Evolutionary conservation across 1,139 yeast genomes (phyloP), one percentile per base, ranked within the genome.

Genomic region (Protomyces arabidopsidicola): DNA sequence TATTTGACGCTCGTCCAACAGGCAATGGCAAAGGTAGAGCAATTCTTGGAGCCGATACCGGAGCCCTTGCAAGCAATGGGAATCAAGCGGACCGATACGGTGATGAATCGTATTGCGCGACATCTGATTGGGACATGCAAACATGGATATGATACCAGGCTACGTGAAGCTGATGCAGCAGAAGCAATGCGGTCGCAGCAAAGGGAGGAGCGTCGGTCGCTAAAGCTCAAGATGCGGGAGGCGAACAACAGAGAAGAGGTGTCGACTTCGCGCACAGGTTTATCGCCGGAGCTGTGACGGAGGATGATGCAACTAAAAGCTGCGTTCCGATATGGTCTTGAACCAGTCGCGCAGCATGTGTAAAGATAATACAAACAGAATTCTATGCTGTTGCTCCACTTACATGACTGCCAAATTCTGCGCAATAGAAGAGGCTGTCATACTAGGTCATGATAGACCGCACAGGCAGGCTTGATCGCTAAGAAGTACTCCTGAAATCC

Each of bases 11-110:
- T 58, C 20, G 45, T 38, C 16, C 39, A 51, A 39, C 38, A 52
- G 10, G 14, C 45, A 9, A 58, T 58, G 18, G 45, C 53, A 20
- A 31, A 36, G 10, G 34, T 58, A 16, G 62, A 58, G 12, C 34
- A 38, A 20, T 27, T 58, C 22, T n/a, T 58, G 9, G 62, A 58
- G 16, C 62, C 62, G 9, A 20, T 58, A 5, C 56, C 62, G 45
- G 16, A n/a, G 45, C 16, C 14, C 16, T 35, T 38, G 45, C 53
- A 50, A n/a, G 50, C 18, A n/a, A 31, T 39, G 35, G 56, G 56
- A 16, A 51, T 58, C 39, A 51, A 38, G 22, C 42, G 62, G 22
- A 52, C 20, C 12, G 56, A 58, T 52, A 39, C 45, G 27, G 62
- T 58, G 45, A 31, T 58, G 62, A 55, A 51, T 24, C 27, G 62